phyloP scores from a whole-genome alignment of 176 grass and related monocot species.

The Secale cereale region DNA sequence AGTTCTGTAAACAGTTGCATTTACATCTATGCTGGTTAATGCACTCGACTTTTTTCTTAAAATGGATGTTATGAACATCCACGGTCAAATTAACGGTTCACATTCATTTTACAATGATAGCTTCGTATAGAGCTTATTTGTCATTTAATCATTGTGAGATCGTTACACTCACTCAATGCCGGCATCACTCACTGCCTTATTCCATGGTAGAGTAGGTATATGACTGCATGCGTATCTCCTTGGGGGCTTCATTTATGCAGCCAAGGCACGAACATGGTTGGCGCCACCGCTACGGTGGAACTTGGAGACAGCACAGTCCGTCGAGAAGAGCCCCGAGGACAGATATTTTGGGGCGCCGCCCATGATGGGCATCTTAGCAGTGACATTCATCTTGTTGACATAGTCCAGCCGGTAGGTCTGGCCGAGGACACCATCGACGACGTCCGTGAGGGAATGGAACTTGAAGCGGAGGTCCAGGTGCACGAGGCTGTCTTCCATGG shows the following conservation, averaged over 20 bases:
- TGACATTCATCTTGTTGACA: slow-evolving; percentile 28
- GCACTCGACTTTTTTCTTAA: too few relatives aligned
- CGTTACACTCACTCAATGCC: too few relatives aligned
- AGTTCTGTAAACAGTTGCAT: too few relatives aligned
- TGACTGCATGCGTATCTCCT: neutral
- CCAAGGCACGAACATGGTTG: neutral
- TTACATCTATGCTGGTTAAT: too few relatives aligned
- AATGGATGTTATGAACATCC: too few relatives aligned
- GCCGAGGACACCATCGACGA: slow-evolving; percentile 35
- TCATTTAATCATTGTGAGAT: too few relatives aligned
- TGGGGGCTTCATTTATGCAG: neutral
- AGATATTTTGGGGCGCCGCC: slow-evolving; percentile 11
- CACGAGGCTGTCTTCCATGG: slow-evolving; percentile 35
- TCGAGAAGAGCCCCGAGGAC: slow-evolving; percentile 13
- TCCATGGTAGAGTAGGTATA: neutral
- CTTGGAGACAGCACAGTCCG: slow-evolving; percentile 19
- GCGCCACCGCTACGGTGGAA: neutral
- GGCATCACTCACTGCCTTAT: too few relatives aligned
- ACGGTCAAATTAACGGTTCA: too few relatives aligned
- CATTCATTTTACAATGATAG: too few relatives aligned
- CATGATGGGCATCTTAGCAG: slow-evolving; percentile 32
- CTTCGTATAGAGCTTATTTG: too few relatives aligned
- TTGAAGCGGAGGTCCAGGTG: slow-evolving; percentile 65
- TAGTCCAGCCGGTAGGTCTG: slow-evolving; percentile 22
- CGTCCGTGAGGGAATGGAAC: slow-evolving; percentile 43